These are phyloP conservation scores for Pugionium cornutum DNA, from an alignment of 345 rosid genomes.

Conservation along the genomic window DNA sequence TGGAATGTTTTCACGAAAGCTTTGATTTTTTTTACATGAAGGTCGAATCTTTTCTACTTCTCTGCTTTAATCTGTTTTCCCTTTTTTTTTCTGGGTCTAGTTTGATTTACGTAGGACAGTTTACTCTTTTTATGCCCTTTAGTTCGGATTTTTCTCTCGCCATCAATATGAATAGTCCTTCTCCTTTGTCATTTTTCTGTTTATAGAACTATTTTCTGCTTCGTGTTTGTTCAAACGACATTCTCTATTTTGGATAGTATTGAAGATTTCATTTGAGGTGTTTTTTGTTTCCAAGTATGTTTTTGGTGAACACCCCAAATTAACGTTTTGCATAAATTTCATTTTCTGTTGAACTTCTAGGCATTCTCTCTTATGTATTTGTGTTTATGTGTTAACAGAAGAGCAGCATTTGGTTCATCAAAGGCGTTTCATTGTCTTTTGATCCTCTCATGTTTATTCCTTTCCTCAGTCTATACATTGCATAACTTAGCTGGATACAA, in stretches of 20 bases:
- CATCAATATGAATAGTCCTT: slow-evolving; percentile 11
- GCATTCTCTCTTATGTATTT: slow-evolving; percentile 1
- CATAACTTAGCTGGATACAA: slow-evolving; percentile 48
- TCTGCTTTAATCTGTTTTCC: background rate
- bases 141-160: slow-evolving; percentile 4
- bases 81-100: slow-evolving; percentile 25
- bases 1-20: slow-evolving; percentile 21
- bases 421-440: slow-evolving; percentile 47
- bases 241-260: slow-evolving; percentile 21
- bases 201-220: slow-evolving; percentile 22
- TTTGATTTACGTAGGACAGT: background rate
- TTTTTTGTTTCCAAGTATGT: slow-evolving; percentile 8
- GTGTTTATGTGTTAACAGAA: slow-evolving; percentile 43
- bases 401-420: slow-evolving; percentile 45
- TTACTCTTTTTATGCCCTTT: background rate
- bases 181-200: slow-evolving; percentile 34
- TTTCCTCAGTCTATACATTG: slow-evolving; percentile 48
- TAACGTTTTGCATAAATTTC: background rate
- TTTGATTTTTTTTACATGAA: slow-evolving; percentile 8
- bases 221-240: slow-evolving; percentile 29
- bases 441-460: slow-evolving; percentile 57
- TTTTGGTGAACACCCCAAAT: slow-evolving; percentile 6
- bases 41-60: slow-evolving; percentile 10
- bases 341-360: background rate
- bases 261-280: slow-evolving; percentile 1